Percentiles rank a stretch among this genome's conserved stretches.
Conservation (phyloP, 305 asterid genomes). For the Solanum hybrid region DNA sequence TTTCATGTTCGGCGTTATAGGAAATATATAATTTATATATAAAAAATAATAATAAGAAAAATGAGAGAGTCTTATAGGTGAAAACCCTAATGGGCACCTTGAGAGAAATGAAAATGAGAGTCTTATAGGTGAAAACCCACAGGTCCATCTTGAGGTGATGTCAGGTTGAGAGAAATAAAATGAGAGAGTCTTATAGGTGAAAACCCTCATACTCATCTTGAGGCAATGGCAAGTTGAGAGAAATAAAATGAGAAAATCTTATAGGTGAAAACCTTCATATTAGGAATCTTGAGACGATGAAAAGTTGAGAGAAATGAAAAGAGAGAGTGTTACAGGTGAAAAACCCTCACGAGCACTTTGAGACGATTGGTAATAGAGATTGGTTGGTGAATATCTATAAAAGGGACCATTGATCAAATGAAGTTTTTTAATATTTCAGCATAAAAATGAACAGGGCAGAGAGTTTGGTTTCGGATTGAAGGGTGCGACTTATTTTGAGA, state of each 20-base stretch:
- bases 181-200: too few relatives aligned
- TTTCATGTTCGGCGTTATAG: neutral
- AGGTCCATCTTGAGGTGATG: too few relatives aligned
- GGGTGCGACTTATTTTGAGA: neutral
- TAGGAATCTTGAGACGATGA: neutral
- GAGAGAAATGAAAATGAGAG: neutral
- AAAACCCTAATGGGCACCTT: neutral
- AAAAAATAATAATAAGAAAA: too few relatives aligned
- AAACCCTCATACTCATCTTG: neutral
- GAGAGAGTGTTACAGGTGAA: neutral
- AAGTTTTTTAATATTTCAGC: neutral
- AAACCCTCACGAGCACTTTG: neutral
- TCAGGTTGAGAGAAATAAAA: too few relatives aligned
- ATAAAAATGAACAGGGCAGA: neutral
- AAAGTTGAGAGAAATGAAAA: neutral
- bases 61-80: neutral
- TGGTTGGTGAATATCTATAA: neutral
- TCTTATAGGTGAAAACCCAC: neutral
- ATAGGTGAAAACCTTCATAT: neutral
- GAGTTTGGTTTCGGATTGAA: neutral
- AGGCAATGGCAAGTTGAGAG: neutral
- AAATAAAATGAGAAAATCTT: neutral
- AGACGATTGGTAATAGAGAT: neutral
- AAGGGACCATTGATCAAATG: neutral
- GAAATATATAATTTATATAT: too few relatives aligned